Evolutionary conservation across 2,329 filamentous ascomycete species (phyloP).

Genomic region (Sarocladiaceae sp.): DNA sequence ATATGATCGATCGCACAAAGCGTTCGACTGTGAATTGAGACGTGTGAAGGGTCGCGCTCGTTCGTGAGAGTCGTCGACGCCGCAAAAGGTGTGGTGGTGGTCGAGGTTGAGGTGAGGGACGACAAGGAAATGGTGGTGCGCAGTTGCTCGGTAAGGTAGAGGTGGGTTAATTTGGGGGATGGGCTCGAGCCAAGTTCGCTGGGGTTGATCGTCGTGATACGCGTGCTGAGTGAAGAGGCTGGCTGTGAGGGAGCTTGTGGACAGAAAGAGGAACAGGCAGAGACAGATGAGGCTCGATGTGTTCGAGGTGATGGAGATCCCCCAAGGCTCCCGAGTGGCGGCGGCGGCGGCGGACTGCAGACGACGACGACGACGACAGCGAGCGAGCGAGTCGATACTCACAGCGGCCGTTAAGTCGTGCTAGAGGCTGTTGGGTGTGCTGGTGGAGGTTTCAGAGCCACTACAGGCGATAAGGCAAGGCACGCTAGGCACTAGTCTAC

Average conservation of each 20-base stretch:
- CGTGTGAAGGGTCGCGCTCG: background rate
- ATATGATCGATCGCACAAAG: slow-evolving; percentile 3
- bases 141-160: slow-evolving; percentile 6
- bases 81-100: background rate
- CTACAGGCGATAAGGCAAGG: too few relatives aligned
- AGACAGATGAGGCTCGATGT: background rate
- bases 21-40: background rate
- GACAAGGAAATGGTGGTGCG: slow-evolving; percentile 5
- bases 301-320: too few relatives aligned
- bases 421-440: too few relatives aligned
- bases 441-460: too few relatives aligned
- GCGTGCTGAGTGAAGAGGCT: background rate
- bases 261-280: background rate
- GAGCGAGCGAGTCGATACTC: too few relatives aligned
- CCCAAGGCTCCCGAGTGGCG: slow-evolving; percentile 5
- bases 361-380: too few relatives aligned
- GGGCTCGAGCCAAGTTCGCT: slow-evolving; percentile 4
- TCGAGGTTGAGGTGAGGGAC: slow-evolving; percentile 7
- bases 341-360: background rate
- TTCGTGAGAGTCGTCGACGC: background rate
- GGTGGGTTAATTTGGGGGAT: slow-evolving; percentile 3
- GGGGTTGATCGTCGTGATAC: too few relatives aligned
- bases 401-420: too few relatives aligned
- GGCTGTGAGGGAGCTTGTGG: background rate
- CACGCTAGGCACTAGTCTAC: too few relatives aligned